Evolutionary conservation across 2,329 filamentous ascomycete species (phyloP).

Genomic region (Didymosphaeria variabile): DNA sequence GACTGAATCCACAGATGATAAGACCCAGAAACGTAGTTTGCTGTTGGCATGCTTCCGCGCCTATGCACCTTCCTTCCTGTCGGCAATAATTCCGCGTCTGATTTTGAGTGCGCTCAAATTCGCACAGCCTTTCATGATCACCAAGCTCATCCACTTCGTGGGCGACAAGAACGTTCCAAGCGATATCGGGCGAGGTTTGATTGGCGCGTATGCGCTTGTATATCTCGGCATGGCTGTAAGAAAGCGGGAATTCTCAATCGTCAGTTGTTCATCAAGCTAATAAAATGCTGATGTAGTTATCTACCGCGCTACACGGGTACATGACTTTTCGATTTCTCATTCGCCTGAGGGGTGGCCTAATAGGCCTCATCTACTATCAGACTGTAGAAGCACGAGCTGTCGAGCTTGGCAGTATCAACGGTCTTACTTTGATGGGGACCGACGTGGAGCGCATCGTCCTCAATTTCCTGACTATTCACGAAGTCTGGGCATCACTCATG

Average conservation of each 20-base stretch:
- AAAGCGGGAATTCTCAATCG: constrained; percentile 2
- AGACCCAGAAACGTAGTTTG: constrained; percentile 21
- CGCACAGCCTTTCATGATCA: constrained; percentile 23
- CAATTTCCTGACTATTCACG: constrained; percentile 20
- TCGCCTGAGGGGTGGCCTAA: constrained; percentile 18
- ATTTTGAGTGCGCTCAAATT: constrained; percentile 18
- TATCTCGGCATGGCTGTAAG: constrained; percentile 24
- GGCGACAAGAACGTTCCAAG: constrained; percentile 15
- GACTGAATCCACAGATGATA: constrained; percentile 17
- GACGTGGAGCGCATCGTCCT: constrained; percentile 23
- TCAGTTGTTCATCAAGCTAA: constrained; percentile 13
- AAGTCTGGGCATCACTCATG: constrained; percentile 22
- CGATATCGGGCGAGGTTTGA: constrained; percentile 19
- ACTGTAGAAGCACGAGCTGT: constrained; percentile 18
- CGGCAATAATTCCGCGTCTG: constrained; percentile 20
- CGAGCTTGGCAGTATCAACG: constrained; percentile 16
- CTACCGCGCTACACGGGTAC: constrained; percentile 17
- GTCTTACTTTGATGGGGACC: constrained; percentile 22
- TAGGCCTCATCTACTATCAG: constrained; percentile 20
- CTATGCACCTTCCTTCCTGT: constrained; percentile 18
- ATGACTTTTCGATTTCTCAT: constrained; percentile 21
- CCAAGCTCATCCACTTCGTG: constrained; percentile 18
- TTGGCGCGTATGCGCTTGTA: constrained; percentile 19
- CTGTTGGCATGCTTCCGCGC: constrained; percentile 20
- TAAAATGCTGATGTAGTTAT: constrained; percentile 4